Evolutionary conservation across 768 basidiomycete species (phyloP).

Genomic region (Boletus barrowsii): DNA sequence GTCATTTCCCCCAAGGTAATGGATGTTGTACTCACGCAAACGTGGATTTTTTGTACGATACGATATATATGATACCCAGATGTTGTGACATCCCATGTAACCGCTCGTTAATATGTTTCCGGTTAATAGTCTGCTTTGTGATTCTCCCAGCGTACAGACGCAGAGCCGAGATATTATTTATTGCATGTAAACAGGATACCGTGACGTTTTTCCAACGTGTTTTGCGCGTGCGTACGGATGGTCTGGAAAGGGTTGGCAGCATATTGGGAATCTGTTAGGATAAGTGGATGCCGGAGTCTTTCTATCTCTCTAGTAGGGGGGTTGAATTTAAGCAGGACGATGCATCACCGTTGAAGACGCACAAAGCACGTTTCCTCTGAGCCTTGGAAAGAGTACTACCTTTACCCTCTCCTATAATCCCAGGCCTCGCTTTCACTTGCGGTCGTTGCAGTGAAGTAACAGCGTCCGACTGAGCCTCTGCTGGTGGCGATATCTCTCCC

Average conservation of each 20-base stretch:
- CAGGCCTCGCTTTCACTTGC: conserved; percentile 32
- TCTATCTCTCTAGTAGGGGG: conserved; percentile 53
- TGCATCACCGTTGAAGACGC: conserved; percentile 27
- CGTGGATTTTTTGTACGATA: conserved; percentile 23
- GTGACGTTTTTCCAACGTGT: conserved; percentile 61
- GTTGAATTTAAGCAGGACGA: background rate
- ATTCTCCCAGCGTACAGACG: background rate
- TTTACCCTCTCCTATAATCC: conserved; percentile 69
- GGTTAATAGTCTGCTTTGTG: background rate
- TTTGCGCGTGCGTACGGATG: conserved; percentile 75
- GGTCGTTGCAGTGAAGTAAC: conserved; percentile 14
- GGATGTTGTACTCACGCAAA: conserved; percentile 10
- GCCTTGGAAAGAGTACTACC: conserved; percentile 52
- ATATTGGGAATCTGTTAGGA: conserved; percentile 64
- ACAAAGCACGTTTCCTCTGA: conserved; percentile 72
- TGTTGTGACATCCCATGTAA: conserved; percentile 21
- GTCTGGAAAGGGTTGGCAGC: conserved; percentile 70
- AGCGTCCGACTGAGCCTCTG: conserved; percentile 15
- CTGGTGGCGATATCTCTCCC: conserved; percentile 19
- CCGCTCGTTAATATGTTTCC: conserved; percentile 19
- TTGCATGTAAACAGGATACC: conserved; percentile 8
- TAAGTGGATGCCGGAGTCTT: conserved; percentile 64
- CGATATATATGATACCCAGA: conserved; percentile 19
- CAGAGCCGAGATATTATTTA: background rate
- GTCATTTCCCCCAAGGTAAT: conserved; percentile 3